Conservation (phyloP, 306 rosid genomes). For the Cucurbita pepo region DNA sequence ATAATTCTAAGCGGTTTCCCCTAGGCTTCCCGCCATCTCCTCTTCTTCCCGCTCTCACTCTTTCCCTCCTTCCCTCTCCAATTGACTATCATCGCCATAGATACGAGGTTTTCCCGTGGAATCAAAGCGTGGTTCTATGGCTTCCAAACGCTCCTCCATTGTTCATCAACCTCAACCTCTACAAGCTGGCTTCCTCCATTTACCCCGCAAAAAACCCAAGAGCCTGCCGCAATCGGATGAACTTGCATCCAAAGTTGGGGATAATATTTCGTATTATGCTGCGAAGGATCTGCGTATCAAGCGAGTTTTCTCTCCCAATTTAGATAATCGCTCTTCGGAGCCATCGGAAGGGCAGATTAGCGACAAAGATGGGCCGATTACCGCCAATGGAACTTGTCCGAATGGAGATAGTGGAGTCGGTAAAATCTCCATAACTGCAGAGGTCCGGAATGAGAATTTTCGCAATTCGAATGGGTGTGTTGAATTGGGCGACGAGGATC, state of each 20-base stretch:
- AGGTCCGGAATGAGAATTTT: neutral
- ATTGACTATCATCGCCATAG: neutral
- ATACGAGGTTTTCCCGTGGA: slow-evolving; percentile 22
- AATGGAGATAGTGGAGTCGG: neutral
- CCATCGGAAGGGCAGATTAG: neutral
- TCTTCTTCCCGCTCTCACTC: neutral
- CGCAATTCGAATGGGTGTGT: neutral
- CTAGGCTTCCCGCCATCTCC: neutral
- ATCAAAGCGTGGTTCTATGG: slow-evolving; percentile 4
- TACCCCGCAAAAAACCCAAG: neutral
- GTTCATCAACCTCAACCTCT: neutral
- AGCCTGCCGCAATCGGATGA: neutral
- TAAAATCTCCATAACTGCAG: neutral
- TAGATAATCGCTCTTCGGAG: slow-evolving; percentile 1
- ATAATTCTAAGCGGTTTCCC: neutral
- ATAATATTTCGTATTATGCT: neutral
- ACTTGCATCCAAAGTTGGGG: neutral
- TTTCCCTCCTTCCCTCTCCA: neutral
- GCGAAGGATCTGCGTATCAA: slow-evolving; percentile 57
- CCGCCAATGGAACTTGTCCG: neutral
- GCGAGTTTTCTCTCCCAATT: slow-evolving; percentile 41
- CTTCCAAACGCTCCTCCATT: slow-evolving; percentile 11
- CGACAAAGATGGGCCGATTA: neutral
- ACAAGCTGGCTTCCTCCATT: neutral
- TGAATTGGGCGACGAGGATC: neutral